Conservation (phyloP, 495 filamentous ascomycete genomes). For the Lasiosphaeriaceae sp. region DNA sequence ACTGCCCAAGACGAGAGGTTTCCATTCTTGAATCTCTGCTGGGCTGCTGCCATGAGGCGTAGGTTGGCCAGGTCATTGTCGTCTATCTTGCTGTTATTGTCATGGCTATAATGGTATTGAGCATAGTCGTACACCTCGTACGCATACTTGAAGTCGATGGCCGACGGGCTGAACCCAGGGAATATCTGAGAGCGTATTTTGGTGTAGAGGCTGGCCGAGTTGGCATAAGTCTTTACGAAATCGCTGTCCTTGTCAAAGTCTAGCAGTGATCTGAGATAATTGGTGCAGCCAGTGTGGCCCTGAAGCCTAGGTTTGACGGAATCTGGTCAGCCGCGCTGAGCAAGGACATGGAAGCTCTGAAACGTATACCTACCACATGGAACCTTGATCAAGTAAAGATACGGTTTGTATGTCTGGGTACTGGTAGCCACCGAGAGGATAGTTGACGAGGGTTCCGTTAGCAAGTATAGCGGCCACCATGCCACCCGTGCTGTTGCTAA, state of each 20-base stretch:
- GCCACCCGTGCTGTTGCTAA: constrained; percentile 27
- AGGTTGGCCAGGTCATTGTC: constrained; percentile 22
- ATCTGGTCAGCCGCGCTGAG: background rate
- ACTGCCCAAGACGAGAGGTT: constrained; percentile 27
- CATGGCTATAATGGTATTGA: constrained; percentile 34
- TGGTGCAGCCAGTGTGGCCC: constrained; percentile 28
- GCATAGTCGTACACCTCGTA: constrained; percentile 44
- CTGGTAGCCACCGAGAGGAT: constrained; percentile 38
- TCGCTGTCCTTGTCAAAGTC: constrained; percentile 20
- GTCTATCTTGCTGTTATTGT: constrained; percentile 23
- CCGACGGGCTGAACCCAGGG: constrained; percentile 16
- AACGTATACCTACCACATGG: constrained; percentile 29
- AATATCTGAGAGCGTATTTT: constrained; percentile 28
- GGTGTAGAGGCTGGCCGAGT: constrained; percentile 32
- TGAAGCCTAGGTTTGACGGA: constrained; percentile 22
- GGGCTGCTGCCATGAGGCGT: constrained; percentile 25
- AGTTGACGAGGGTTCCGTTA: constrained; percentile 31
- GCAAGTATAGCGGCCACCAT: constrained; percentile 22
- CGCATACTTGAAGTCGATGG: constrained; percentile 37
- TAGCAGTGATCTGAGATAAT: constrained; percentile 24
- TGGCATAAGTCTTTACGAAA: constrained; percentile 19
- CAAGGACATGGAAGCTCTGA: accelerated
- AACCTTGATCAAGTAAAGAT: constrained; percentile 27
- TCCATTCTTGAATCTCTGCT: constrained; percentile 33
- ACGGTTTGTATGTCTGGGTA: constrained; percentile 35